Evolutionary conservation across 306 rosid species (phyloP).

Genomic region (Cercis canadensis): DNA sequence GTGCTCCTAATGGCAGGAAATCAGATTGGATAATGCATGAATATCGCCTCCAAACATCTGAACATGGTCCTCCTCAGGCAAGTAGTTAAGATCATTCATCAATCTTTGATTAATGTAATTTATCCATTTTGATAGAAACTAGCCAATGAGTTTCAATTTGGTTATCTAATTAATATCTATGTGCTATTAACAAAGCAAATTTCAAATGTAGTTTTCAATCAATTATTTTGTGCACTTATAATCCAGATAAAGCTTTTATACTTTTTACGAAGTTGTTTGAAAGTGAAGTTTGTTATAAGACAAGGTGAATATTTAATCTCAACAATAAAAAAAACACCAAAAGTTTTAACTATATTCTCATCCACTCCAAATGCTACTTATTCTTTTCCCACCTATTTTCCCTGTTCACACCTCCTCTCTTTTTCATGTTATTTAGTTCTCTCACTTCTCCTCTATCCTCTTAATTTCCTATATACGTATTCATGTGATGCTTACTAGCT

Average conservation of each 20-base stretch:
- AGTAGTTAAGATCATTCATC: slow-evolving; percentile 1
- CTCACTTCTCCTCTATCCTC: neutral
- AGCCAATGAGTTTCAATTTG: neutral
- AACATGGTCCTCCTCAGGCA: slow-evolving; percentile 78
- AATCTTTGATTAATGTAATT: neutral
- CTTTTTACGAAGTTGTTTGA: neutral
- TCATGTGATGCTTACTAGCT: too few species aligned
- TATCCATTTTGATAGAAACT: too few species aligned
- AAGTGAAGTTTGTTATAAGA: slow-evolving; percentile 10
- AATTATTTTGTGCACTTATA: neutral
- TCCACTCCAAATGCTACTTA: neutral
- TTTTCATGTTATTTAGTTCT: neutral
- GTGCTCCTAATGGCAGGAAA: slow-evolving; percentile 91
- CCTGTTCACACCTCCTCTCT: slow-evolving; percentile 27
- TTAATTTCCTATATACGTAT: too few species aligned
- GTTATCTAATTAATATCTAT: neutral
- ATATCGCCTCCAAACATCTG: slow-evolving; percentile 84
- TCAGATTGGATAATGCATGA: slow-evolving; percentile 97
- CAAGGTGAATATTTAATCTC: neutral
- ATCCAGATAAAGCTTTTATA: neutral
- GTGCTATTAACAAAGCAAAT: too few species aligned
- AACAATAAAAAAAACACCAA: slow-evolving; percentile 6
- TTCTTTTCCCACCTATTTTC: slow-evolving; percentile 4
- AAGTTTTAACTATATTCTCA: neutral
- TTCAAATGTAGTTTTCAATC: too few species aligned